Conservation (phyloP, 208 protist species). For the Leishmania arabica region DNA sequence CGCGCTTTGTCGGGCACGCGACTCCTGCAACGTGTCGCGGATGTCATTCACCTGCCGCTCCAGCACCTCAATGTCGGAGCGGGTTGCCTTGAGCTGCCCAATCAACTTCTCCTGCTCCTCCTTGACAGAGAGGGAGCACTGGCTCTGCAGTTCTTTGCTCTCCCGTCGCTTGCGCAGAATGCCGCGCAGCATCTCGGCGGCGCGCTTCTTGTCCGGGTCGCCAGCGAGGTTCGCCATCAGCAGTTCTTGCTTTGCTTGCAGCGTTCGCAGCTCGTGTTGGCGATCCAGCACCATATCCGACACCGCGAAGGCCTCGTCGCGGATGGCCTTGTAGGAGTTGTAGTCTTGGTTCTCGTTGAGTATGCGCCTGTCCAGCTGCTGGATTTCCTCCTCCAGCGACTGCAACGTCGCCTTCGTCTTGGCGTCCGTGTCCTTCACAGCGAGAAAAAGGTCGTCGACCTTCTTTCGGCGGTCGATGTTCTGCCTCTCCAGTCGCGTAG, state of each 20-base stretch:
- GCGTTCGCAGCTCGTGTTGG: conserved; percentile 80
- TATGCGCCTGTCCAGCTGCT: conserved; percentile 75
- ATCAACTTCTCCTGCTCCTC: conserved; percentile 86
- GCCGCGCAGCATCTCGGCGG: conserved; percentile 63
- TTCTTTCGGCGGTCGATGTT: conserved; percentile 70
- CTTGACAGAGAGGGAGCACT: conserved; percentile 84
- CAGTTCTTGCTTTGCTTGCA: conserved; percentile 84
- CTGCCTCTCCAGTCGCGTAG: conserved; percentile 61
- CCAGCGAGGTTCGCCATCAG: conserved; percentile 75
- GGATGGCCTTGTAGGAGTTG: conserved; percentile 64
- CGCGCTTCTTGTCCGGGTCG: conserved; percentile 79
- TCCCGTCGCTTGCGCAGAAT: conserved; percentile 81
- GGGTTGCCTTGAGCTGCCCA: conserved; percentile 75
- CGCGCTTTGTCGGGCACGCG: conserved; percentile 55
- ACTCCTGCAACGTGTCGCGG: conserved; percentile 76
- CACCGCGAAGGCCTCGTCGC: conserved; percentile 74
- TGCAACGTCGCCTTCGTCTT: conserved; percentile 67
- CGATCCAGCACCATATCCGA: conserved; percentile 79
- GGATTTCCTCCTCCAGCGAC: conserved; percentile 78
- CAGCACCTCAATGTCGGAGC: conserved; percentile 84
- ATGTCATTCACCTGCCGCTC: conserved; percentile 83
- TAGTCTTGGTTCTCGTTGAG: conserved; percentile 80
- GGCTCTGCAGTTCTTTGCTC: conserved; percentile 65
- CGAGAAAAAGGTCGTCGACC: conserved; percentile 85
- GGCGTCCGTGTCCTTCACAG: conserved; percentile 73